Evolutionary conservation across 1,284 basidiomycete genomes (phyloP).

Genomic region (Moniliophthora roreri): DNA sequence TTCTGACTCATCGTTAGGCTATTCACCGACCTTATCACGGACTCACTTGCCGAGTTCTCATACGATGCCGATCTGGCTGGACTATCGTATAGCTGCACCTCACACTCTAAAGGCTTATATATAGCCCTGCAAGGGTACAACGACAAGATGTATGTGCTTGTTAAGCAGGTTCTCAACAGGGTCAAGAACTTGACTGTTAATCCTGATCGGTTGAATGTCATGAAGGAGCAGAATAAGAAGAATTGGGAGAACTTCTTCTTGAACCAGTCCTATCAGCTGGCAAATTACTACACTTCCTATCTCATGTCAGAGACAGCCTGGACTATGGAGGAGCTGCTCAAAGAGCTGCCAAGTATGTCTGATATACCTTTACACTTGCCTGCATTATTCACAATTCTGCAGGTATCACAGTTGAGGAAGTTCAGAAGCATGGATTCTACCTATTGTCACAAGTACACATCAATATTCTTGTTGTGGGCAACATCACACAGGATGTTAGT

Average conservation of each 20-base stretch:
- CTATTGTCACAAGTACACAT: constrained; percentile 73
- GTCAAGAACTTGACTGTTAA: constrained; percentile 71
- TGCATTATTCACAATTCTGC: background rate
- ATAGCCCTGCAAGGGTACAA: constrained; percentile 87
- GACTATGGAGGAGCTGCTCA: constrained; percentile 82
- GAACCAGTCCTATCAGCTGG: constrained; percentile 80
- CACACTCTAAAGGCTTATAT: constrained; percentile 68
- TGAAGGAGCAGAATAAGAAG: constrained; percentile 80
- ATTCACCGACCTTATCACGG: constrained; percentile 86
- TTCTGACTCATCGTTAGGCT: constrained; percentile 48
- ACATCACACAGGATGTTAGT: constrained; percentile 78
- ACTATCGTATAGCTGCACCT: constrained; percentile 74
- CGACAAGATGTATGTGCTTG: constrained; percentile 86
- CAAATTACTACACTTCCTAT: constrained; percentile 79
- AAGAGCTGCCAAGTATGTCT: constrained; percentile 71
- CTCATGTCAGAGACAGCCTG: constrained; percentile 72
- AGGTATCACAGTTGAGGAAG: constrained; percentile 57
- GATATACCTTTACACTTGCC: background rate
- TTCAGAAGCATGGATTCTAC: constrained; percentile 65
- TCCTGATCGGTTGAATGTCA: constrained; percentile 74
- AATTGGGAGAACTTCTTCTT: constrained; percentile 89
- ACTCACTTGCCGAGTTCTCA: constrained; percentile 87
- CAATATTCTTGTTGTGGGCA: constrained; percentile 83
- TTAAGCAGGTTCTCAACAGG: constrained; percentile 75
- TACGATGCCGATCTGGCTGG: constrained; percentile 96